Conservation (phyloP, 805 yeast genomes). For the Nakazawaea laoshanensis region DNA sequence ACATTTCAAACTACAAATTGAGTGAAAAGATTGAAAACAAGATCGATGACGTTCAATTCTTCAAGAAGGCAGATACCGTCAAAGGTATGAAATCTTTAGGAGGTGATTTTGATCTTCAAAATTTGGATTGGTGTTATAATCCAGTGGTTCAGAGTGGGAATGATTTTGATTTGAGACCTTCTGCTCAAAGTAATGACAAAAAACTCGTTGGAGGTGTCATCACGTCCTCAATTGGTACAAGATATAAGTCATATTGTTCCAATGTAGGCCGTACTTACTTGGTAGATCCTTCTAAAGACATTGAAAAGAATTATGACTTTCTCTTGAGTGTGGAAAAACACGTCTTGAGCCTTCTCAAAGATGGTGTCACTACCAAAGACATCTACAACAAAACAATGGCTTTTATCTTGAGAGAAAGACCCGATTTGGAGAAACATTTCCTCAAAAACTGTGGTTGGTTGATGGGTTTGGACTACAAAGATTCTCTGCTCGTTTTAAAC, state of each 20-base stretch:
- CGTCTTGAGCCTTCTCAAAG: conserved; percentile 51
- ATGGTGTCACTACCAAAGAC: conserved; percentile 59
- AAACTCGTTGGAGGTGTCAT: conserved; percentile 68
- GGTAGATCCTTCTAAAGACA: conserved; percentile 77
- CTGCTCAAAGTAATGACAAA: conserved; percentile 66
- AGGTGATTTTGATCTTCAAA: conserved; percentile 64
- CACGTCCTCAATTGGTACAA: conserved; percentile 72
- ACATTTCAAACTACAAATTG: conserved; percentile 62
- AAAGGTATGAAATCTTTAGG: conserved; percentile 47
- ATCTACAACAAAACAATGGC: conserved; percentile 59
- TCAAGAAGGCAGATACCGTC: conserved; percentile 36
- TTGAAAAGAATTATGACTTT: conserved; percentile 74
- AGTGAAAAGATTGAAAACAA: conserved; percentile 72
- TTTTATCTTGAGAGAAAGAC: conserved; percentile 50
- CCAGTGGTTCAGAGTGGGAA: conserved; percentile 90
- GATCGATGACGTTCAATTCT: conserved; percentile 72
- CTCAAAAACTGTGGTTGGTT: conserved; percentile 82
- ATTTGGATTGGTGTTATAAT: conserved; percentile 88
- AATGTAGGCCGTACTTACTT: conserved; percentile 81
- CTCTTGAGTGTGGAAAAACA: conserved; percentile 61
- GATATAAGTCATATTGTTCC: conserved; percentile 85
- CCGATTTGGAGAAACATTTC: conserved; percentile 57
- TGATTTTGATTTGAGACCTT: conserved; percentile 72
- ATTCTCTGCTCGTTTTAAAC: conserved; percentile 64
- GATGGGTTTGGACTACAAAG: conserved; percentile 86